Conservation (phyloP, 371 early-diverging fungal species). For the Actinomucor elegans region DNA sequence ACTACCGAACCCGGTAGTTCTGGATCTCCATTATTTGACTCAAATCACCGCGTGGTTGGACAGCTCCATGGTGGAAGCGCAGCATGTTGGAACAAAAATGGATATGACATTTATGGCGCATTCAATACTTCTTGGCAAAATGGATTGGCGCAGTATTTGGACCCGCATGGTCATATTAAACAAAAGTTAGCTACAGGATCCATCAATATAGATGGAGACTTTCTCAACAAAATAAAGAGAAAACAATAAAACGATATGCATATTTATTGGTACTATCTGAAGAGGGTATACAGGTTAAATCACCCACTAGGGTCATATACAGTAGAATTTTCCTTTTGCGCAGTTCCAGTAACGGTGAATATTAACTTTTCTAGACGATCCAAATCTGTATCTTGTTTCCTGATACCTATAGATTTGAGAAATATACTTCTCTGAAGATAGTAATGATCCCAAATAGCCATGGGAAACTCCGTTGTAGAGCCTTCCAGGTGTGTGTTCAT, state of each 20-base stretch:
- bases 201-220: conserved; percentile 5
- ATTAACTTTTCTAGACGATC: no score
- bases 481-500: neutral
- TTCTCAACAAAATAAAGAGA: neutral
- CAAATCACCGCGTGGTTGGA: conserved; percentile 45
- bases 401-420: conserved; percentile 1
- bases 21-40: conserved; percentile 52
- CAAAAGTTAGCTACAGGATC: neutral
- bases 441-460: conserved; percentile 14
- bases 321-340: no score
- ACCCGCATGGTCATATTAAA: conserved; percentile 4
- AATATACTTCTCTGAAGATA: conserved; percentile 5
- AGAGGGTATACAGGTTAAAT: no score
- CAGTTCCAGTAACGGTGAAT: no score
- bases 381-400: no score
- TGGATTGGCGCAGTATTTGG: conserved; percentile 1
- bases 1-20: conserved; percentile 57
- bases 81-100: conserved; percentile 39
- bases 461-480: neutral
- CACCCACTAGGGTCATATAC: no score
- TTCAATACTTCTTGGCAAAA: conserved; percentile 30
- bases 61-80: conserved; percentile 54
- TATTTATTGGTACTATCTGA: no score
- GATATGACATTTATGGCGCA: conserved; percentile 50
- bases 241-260: neutral